A percentile compares a stretch with the other conserved stretches of the same genome.
These are phyloP conservation scores for Nicotiana sylvestris DNA, from an alignment of 257 asterid genomes.

Conservation along the genomic window DNA sequence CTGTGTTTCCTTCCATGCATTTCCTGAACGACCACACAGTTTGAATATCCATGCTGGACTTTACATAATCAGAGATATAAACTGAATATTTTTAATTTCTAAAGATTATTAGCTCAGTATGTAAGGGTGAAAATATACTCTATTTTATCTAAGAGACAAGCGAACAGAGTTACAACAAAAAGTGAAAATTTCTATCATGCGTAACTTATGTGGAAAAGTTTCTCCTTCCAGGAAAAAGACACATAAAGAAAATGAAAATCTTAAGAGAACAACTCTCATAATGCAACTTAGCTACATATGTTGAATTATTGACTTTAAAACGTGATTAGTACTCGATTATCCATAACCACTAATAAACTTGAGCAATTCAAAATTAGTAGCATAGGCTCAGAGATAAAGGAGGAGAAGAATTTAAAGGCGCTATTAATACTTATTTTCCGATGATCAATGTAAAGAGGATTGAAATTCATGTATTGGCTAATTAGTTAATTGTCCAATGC, in stretches of 20 bases:
- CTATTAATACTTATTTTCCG: not conserved
- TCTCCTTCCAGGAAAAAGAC: not conserved
- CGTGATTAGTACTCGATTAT: not conserved
- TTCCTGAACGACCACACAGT: not conserved
- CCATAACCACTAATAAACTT: slow-evolving; percentile 1
- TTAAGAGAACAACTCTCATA: not conserved
- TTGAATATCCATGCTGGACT: not conserved
- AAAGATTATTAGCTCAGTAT: not conserved
- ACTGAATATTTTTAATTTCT: not conserved
- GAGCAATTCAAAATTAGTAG: not conserved
- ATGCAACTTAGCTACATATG: not conserved
- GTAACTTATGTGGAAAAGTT: not conserved
- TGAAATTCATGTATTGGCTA: not conserved
- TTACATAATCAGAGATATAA: not conserved
- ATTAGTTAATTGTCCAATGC: not conserved
- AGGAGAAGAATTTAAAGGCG: not conserved
- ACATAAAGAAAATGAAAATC: not conserved
- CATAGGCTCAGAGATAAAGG: not conserved
- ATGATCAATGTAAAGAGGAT: not conserved
- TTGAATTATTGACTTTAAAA: not conserved
- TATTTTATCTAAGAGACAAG: not conserved
- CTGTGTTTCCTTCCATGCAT: not conserved
- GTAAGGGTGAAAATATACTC: not conserved
- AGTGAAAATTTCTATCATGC: not conserved
- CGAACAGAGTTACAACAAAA: not conserved